phyloP scores from a whole-genome alignment of 2,329 filamentous ascomycete genomes.

The Falciphora oryzae region DNA sequence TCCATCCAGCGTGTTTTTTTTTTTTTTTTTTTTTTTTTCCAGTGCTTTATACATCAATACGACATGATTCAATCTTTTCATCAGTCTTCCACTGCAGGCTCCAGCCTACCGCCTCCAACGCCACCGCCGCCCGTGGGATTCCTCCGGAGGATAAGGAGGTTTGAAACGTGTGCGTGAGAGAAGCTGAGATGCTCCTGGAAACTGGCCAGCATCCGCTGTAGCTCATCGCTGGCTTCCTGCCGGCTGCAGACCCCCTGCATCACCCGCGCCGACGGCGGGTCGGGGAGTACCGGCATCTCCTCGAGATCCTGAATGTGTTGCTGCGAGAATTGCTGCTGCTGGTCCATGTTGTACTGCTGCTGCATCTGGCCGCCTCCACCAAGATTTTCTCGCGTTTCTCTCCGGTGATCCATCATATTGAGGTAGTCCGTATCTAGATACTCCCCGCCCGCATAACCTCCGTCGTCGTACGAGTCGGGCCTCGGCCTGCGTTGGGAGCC shows the following conservation, averaged over 20 bases:
- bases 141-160: slow-evolving; percentile 21
- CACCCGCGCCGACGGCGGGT: slow-evolving; percentile 39
- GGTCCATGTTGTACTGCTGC: slow-evolving; percentile 13
- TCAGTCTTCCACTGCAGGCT: slow-evolving; percentile 3
- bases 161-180: slow-evolving; percentile 23
- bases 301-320: slow-evolving; percentile 1
- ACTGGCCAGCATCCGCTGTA: slow-evolving; percentile 26
- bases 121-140: background rate
- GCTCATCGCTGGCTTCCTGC: slow-evolving; percentile 26
- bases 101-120: slow-evolving; percentile 2
- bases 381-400: slow-evolving; percentile 9
- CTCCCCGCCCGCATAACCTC: slow-evolving; percentile 12
- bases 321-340: slow-evolving; percentile 9
- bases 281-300: slow-evolving; percentile 15
- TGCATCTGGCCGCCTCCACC: slow-evolving; percentile 5
- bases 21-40: no score
- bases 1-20: background rate
- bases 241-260: slow-evolving; percentile 33
- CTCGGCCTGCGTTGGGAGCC: slow-evolving; percentile 4
- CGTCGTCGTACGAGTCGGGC: slow-evolving; percentile 6
- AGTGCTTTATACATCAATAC: background rate
- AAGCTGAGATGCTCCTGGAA: slow-evolving; percentile 29
- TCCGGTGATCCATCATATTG: slow-evolving; percentile 13
- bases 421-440: slow-evolving; percentile 23
- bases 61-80: background rate